Conservation (phyloP, 352 stramenopile species). For the Phytopythium helicoides region DNA sequence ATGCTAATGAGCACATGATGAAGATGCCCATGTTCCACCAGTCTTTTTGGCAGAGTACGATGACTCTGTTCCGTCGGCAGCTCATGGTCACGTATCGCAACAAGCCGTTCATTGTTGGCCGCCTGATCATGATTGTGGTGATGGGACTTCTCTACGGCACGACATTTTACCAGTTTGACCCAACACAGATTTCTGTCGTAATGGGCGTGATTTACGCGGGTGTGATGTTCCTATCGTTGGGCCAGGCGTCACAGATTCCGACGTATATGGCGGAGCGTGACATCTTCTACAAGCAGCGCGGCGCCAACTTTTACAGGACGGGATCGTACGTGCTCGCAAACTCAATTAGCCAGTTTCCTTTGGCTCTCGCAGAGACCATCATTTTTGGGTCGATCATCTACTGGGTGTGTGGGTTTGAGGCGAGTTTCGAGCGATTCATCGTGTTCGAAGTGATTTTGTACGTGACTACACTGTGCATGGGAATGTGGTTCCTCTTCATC, state of each 20-base stretch:
- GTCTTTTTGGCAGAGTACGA: conserved; percentile 21
- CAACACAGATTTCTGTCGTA: conserved; percentile 37
- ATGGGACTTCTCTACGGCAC: conserved; percentile 38
- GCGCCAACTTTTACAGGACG: conserved; percentile 69
- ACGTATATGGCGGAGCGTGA: conserved; percentile 56
- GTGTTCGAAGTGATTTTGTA: conserved; percentile 42
- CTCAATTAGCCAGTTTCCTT: conserved; percentile 28
- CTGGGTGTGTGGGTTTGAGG: conserved; percentile 70
- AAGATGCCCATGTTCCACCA: conserved; percentile 32
- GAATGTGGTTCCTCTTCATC: conserved; percentile 41
- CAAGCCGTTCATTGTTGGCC: conserved; percentile 36
- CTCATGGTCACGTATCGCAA: conserved; percentile 61
- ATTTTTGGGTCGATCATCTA: conserved; percentile 83
- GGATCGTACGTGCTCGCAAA: conserved; percentile 59
- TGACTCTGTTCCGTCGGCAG: conserved; percentile 40
- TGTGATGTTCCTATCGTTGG: conserved; percentile 77
- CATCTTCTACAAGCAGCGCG: conserved; percentile 2
- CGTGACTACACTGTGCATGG: conserved; percentile 36
- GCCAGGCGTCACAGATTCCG: conserved; percentile 62
- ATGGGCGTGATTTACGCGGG: conserved; percentile 81
- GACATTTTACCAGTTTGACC: conserved; percentile 16
- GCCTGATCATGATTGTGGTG: conserved; percentile 36
- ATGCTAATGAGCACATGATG: conserved; percentile 21
- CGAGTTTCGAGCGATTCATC: conserved; percentile 24
- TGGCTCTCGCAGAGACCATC: conserved; percentile 62